Evolutionary conservation across 164 flowering plant genomes (phyloP).

Genomic region (Protea cynaroides): DNA sequence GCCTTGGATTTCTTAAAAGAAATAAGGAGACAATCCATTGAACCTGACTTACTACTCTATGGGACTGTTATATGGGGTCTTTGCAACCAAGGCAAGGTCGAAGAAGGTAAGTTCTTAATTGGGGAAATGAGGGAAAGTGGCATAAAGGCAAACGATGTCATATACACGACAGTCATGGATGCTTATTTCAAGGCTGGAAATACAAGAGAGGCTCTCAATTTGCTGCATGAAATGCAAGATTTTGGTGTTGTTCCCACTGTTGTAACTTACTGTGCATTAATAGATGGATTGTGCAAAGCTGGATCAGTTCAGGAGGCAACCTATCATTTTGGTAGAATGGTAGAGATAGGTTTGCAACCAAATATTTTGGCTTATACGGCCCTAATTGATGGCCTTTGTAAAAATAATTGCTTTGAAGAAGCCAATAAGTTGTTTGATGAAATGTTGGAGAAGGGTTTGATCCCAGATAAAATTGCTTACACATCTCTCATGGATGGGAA

Average conservation of each 20-base stretch:
- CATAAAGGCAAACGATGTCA: constrained; percentile 36
- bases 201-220: constrained; percentile 41
- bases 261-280: constrained; percentile 62
- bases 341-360: constrained; percentile 39
- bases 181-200: constrained; percentile 67
- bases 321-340: constrained; percentile 44
- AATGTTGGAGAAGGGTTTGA: constrained; percentile 47
- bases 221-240: constrained; percentile 56
- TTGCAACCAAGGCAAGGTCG: constrained; percentile 45
- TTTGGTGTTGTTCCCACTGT: constrained; percentile 40
- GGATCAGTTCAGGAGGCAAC: constrained; percentile 59
- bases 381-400: constrained; percentile 70
- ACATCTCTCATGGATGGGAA: constrained; percentile 70
- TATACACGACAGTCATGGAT: constrained; percentile 64
- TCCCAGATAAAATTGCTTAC: constrained; percentile 58
- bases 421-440: constrained; percentile 55
- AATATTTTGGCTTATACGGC: constrained; percentile 66
- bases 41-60: constrained; percentile 49
- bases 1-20: constrained; percentile 40
- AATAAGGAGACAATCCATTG: constrained; percentile 41
- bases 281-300: constrained; percentile 75
- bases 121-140: constrained; percentile 47
- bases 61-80: constrained; percentile 76
- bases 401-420: constrained; percentile 38
- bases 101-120: constrained; percentile 44